Conservation (phyloP, 1,284 basidiomycete species). For the Ganoderma sinense region DNA sequence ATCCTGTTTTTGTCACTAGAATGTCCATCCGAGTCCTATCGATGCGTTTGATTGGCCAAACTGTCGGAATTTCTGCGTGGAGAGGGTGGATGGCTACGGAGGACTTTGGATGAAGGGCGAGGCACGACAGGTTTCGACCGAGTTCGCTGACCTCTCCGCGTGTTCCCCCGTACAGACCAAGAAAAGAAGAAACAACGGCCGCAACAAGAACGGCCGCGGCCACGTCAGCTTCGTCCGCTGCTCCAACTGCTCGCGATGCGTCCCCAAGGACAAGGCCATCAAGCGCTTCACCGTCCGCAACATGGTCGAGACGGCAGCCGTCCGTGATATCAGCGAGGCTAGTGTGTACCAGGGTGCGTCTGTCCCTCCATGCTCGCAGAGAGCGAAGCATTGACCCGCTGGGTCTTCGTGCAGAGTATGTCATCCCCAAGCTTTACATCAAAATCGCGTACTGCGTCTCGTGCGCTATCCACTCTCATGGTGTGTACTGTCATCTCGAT, state of each 20-base stretch:
- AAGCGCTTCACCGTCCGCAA: conserved; percentile 99
- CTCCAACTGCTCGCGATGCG: conserved; percentile 97
- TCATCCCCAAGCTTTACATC: conserved; percentile 98
- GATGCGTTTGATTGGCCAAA: conserved; percentile 22
- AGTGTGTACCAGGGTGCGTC: conserved; percentile 90
- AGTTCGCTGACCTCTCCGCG: conserved; percentile 15
- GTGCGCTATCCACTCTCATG: conserved; percentile 99
- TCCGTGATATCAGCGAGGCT: conserved; percentile 97
- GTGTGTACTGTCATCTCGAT: conserved; percentile 50
- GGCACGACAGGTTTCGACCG: background rate
- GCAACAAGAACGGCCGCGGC: conserved; percentile 99
- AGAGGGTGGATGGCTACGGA: conserved; percentile 40
- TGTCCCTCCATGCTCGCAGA: background rate
- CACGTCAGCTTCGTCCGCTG: conserved; percentile 95
- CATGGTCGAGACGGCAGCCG: conserved; percentile 99
- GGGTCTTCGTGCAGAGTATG: conserved; percentile 78
- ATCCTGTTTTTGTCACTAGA: conserved; percentile 22
- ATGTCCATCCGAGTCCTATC: conserved; percentile 13
- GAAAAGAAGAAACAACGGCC: conserved; percentile 98
- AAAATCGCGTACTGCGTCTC: conserved; percentile 99
- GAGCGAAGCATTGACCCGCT: background rate
- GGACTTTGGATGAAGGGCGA: conserved; percentile 36
- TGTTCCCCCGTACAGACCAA: conserved; percentile 74
- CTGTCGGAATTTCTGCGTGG: conserved; percentile 20
- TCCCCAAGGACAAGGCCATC: conserved; percentile 99